Evolutionary conservation across 2,329 filamentous ascomycete genomes (phyloP), one percentile per base, ranked within the genome.

Genomic region (Fusarium oxysporum): DNA sequence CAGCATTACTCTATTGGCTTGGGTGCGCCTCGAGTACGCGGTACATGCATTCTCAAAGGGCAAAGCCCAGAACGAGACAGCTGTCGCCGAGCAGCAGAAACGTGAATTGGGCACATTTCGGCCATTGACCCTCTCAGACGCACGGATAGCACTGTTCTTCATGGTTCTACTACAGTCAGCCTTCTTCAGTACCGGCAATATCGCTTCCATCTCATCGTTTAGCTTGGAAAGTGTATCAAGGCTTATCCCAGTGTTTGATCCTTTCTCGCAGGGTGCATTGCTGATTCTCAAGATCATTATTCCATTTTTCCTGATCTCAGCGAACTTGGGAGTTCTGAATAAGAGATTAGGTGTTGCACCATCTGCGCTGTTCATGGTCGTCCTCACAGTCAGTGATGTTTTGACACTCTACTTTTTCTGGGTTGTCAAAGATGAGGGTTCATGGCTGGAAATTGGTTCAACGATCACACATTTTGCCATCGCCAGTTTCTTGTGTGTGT

Each of bases 331-430:
- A 2, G 93, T 99, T 17, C 86, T 99, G 21, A 99, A 98, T 81
- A 91, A 91, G 76, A 86, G 92, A 11, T 85, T 99, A 0, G 92
- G 93, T 21, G 92, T 99, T 1, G 92, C 95, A 13, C 95, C 95
- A 0, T 95, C 93, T 43, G 94, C 95, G 10, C 85, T 99, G 8
- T 98, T 98, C 83, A 98, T 98, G 92, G 85, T 96, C 5, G 95
- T 97, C 56, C 97, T 98, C 90, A 93, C 93, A 1, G 90, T 97
- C 57, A 95, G 93, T 68, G 96, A 99, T 80, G 90, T 97, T 55
- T 87, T 98, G 80, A 98, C 96, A 7, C 86, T 99, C 58, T 94
- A 96, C 78, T 99, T 99, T 85, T 99, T 99, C 84, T 99, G 94
- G 91, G 94, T 97, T 77, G 96, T 99, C 50, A 93, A 93, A 78